Conservation (phyloP, 768 basidiomycete genomes). For the Boletellus ananas region DNA sequence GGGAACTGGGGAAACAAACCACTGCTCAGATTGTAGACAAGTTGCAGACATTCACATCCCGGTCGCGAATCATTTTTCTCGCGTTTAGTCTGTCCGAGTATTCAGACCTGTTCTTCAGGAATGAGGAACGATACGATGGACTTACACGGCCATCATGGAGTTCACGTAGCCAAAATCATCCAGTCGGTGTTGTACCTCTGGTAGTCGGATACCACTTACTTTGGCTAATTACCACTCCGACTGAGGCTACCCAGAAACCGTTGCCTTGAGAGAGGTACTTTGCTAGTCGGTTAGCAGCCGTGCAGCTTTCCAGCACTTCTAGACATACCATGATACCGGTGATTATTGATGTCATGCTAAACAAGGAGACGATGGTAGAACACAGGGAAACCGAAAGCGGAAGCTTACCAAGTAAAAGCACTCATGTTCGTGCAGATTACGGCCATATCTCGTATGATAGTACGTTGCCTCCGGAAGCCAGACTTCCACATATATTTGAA, state of each 20-base stretch:
- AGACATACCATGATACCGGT: constrained; percentile 1
- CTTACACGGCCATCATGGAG: constrained; percentile 14
- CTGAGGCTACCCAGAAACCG: neutral
- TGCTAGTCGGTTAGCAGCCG: neutral
- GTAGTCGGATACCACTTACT: neutral
- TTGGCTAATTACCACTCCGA: constrained; percentile 4
- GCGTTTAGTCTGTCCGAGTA: constrained; percentile 7
- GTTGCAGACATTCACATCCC: neutral
- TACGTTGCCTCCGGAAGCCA: constrained; percentile 4
- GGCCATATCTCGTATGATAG: constrained; percentile 9
- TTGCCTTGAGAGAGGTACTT: constrained; percentile 7
- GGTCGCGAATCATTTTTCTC: constrained; percentile 9
- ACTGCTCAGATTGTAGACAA: constrained; percentile 1
- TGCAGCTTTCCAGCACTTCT: too few species aligned
- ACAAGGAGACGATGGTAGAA: neutral
- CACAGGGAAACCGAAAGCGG: neutral
- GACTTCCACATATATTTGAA: constrained; percentile 17
- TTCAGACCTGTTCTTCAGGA: neutral
- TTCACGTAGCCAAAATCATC: constrained; percentile 8
- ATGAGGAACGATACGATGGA: neutral
- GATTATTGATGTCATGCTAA: neutral
- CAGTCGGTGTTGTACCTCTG: neutral
- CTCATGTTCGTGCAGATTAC: constrained; percentile 12
- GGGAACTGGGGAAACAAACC: neutral
- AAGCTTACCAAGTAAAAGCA: constrained; percentile 9